Evolutionary conservation across 139 green algal genomes (phyloP), one percentile per base, ranked within the genome.

Genomic region (Limnomonas spitsbergensis): DNA sequence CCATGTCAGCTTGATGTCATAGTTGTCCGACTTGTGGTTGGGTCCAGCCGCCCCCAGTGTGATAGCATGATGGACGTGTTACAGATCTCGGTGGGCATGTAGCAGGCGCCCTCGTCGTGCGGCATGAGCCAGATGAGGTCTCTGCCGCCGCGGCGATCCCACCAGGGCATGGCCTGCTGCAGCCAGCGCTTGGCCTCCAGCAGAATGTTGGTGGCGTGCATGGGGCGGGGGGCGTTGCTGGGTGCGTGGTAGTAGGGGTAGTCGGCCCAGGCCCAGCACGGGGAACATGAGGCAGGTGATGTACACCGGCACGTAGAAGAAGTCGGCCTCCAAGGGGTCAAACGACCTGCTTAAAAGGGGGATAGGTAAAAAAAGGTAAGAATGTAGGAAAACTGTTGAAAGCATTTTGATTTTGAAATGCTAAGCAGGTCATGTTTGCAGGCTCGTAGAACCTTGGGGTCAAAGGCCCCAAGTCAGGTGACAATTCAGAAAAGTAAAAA

Each of bases 61-160:
- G 77, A 88, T 2, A 90, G 80, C 35, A 90, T 85, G 70, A 90
- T 85, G 35, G 76, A 81, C 14, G 26, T 73, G 38, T 84, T 77
- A 72, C 81, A 89, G 40, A 90, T 83, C 71, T 89, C 83, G 35
- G 71, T 39, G 29, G 82, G 80, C 1, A 80, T 38, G 79, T 80
- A 87, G 53, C 81, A 85, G 0, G 76, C 80, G 53, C 83, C 83
- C 40, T 88, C 86, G 70, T 89, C 83, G 34, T 34, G 24, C 4
- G 78, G 75, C 52, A 83, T 84, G 0, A 90, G 39, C 76, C 87
- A 91, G 14, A 93, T 85, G 83, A 92, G 89, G 83, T 93, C 87
- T 4, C 79, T 54, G 2, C 89, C 89, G 3, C 61, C 47, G 14
- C 47, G 14, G 20, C 47, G 47, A 61, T 86, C 71, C 82, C 85